Percentiles rank a stretch among this genome's conserved stretches.
phyloP scores from a whole-genome alignment of 257 asterid species.

The Jacaranda mimosifolia region DNA sequence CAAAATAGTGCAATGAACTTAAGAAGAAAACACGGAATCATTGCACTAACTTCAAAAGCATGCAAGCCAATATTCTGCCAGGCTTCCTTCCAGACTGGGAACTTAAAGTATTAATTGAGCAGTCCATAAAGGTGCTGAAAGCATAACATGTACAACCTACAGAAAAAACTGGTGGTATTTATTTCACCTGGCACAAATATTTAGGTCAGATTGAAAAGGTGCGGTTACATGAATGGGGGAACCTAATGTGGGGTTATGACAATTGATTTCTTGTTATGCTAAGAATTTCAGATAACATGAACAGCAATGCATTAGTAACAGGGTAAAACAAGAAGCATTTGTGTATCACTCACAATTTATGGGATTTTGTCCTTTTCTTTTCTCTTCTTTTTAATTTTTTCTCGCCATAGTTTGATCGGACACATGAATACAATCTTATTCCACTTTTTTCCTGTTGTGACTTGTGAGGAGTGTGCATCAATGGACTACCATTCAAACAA shows the following conservation, averaged over 20 bases:
- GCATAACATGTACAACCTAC: constrained; percentile 20
- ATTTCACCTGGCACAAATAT: constrained; percentile 11
- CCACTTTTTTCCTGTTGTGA: neutral
- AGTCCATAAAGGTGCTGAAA: constrained; percentile 14
- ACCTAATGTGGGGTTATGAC: neutral
- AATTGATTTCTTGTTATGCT: neutral
- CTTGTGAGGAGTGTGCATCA: neutral
- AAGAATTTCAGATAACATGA: neutral
- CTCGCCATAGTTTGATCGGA: neutral
- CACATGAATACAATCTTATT: neutral
- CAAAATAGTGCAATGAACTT: neutral
- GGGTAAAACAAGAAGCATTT: too few relatives aligned
- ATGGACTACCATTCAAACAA: neutral
- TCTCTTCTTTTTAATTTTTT: neutral
- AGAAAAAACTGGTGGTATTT: neutral
- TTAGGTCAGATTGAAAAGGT: constrained; percentile 16
- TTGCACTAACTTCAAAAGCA: constrained; percentile 3
- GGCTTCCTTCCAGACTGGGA: neutral
- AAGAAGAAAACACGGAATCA: neutral
- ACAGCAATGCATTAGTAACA: too few relatives aligned
- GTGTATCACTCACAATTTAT: too few relatives aligned
- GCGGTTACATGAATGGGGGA: neutral
- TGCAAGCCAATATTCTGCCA: neutral
- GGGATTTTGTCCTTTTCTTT: neutral
- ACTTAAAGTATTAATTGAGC: constrained; percentile 18